phyloP scores from a whole-genome alignment of 768 basidiomycete genomes.

The Melanogaster broomeanus region DNA sequence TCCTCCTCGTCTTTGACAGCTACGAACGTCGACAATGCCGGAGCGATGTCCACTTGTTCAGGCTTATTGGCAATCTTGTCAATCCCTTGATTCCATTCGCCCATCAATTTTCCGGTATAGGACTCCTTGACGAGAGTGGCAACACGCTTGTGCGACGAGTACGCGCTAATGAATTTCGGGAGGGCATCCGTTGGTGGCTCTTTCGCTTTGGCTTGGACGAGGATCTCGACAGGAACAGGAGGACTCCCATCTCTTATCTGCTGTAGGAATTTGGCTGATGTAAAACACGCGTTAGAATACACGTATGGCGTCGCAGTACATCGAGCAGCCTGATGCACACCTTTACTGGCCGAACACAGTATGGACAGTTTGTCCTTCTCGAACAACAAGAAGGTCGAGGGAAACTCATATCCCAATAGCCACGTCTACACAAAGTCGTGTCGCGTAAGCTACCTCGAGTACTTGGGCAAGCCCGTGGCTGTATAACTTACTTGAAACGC shows the following conservation, averaged over 20 bases:
- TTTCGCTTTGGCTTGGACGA: conserved; percentile 78
- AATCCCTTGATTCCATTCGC: conserved; percentile 80
- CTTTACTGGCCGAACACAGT: conserved; percentile 87
- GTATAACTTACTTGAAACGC: conserved; percentile 76
- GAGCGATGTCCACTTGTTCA: conserved; percentile 76
- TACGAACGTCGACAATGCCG: conserved; percentile 76
- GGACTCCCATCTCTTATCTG: conserved; percentile 66
- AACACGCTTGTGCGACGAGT: conserved; percentile 62
- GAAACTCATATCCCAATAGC: conserved; percentile 97
- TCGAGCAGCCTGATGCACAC: conserved; percentile 39
- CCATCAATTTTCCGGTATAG: conserved; percentile 81
- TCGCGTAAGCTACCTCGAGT: conserved; percentile 3
- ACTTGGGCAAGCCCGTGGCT: background rate
- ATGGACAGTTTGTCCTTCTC: conserved; percentile 75
- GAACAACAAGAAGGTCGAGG: conserved; percentile 88
- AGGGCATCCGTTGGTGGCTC: conserved; percentile 76
- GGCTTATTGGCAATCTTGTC: conserved; percentile 58
- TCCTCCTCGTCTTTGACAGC: conserved; percentile 92
- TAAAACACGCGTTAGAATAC: conserved; percentile 12
- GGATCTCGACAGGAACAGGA: conserved; percentile 69
- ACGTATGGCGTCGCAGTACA: conserved; percentile 2
- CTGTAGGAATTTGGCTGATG: conserved; percentile 78
- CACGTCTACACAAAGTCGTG: conserved; percentile 64
- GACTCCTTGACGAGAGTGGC: conserved; percentile 83
- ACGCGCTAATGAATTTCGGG: conserved; percentile 63